These are phyloP conservation scores for Termitomyces sp. DNA, from an alignment of 768 basidiomycete genomes.

Conservation along the genomic window DNA sequence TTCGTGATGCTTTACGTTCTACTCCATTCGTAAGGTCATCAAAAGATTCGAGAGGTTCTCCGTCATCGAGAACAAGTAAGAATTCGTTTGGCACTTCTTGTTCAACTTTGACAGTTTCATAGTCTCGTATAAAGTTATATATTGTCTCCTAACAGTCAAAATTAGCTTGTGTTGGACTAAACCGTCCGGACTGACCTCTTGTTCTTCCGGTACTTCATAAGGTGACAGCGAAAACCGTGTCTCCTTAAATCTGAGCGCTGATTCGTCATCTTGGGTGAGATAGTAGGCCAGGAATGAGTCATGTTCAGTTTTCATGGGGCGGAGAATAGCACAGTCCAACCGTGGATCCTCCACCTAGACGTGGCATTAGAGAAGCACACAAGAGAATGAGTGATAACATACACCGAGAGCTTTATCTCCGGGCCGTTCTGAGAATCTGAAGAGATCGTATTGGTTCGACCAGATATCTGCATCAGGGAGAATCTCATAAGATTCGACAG, in stretches of 20 bases:
- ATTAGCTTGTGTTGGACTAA: background rate
- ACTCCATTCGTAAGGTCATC: conserved; percentile 31
- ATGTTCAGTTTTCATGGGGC: conserved; percentile 84
- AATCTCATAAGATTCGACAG: conserved; percentile 77
- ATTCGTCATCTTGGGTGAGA: conserved; percentile 69
- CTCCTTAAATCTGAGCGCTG: conserved; percentile 61
- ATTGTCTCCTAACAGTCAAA: conserved; percentile 45
- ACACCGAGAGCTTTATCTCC: conserved; percentile 74
- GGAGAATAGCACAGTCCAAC: conserved; percentile 77
- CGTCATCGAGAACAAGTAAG: conserved; percentile 67
- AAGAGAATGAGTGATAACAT: conserved; percentile 16
- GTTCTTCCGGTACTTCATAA: conserved; percentile 44
- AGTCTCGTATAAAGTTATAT: conserved; percentile 78
- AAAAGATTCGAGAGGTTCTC: conserved; percentile 28
- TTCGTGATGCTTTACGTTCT: conserved; percentile 18
- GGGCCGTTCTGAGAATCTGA: conserved; percentile 80
- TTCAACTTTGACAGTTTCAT: conserved; percentile 82
- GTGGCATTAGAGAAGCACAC: background rate
- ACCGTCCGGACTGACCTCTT: conserved; percentile 36
- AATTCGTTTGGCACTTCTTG: conserved; percentile 85
- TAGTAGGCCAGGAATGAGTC: conserved; percentile 87
- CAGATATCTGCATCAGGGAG: conserved; percentile 83
- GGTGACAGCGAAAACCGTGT: conserved; percentile 36
- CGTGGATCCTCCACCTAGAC: conserved; percentile 69
- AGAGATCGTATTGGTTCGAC: conserved; percentile 86